A percentile compares a stretch with the other conserved stretches of the same genome.
These are phyloP conservation scores for Apiospora phragmitis DNA, from an alignment of 2,329 filamentous ascomycete genomes.

Conservation along the genomic window DNA sequence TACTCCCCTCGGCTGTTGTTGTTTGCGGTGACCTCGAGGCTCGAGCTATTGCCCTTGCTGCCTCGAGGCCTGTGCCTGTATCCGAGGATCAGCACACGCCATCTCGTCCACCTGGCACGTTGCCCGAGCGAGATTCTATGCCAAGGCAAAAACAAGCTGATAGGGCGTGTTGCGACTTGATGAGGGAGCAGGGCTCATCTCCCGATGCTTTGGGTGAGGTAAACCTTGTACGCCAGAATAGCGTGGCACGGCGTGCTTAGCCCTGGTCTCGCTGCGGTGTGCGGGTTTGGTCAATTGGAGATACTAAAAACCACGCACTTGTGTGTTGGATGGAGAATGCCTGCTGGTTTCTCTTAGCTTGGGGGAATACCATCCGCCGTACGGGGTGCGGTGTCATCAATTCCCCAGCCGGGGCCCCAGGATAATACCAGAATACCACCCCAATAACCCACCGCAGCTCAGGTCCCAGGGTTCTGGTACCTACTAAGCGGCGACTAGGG, in stretches of 20 bases:
- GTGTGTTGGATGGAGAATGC: neutral
- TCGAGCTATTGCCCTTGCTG: neutral
- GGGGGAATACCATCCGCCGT: neutral
- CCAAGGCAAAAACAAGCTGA: neutral
- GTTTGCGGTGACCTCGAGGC: neutral
- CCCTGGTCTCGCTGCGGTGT: neutral
- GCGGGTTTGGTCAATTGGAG: neutral
- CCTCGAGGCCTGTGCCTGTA: neutral
- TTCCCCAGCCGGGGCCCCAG: conserved; percentile 3
- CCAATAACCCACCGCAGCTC: neutral
- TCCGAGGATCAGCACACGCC: neutral
- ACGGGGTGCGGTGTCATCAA: neutral
- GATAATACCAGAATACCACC: conserved; percentile 1
- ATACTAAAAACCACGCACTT: neutral
- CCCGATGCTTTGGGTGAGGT: conserved; percentile 8
- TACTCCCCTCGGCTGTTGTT: neutral
- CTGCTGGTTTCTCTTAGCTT: neutral
- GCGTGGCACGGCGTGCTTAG: conserved; percentile 5
- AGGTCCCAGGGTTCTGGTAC: neutral
- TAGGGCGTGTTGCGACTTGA: neutral
- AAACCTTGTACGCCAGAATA: neutral
- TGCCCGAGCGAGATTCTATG: neutral
- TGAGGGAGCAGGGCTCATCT: neutral
- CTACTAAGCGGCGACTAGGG: neutral
- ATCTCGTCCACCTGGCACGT: neutral